These are phyloP conservation scores for Climacium dendroides DNA, from an alignment of 225 moss, liverwort and hornwort species.

Conservation along the genomic window DNA sequence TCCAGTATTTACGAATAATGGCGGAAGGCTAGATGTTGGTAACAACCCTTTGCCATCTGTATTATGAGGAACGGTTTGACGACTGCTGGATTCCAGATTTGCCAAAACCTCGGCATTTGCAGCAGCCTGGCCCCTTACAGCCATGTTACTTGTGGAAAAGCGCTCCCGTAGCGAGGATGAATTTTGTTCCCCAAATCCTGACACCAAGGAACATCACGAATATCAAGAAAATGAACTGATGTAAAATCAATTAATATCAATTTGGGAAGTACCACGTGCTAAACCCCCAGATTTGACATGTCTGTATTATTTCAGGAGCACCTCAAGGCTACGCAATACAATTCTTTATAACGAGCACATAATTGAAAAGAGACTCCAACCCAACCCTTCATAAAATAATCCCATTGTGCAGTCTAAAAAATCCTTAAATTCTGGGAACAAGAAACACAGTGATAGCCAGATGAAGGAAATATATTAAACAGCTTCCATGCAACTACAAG, in stretches of 20 bases:
- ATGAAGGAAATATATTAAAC: background rate
- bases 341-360: background rate
- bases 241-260: background rate
- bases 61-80: background rate
- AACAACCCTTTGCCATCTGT: background rate
- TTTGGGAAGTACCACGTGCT: background rate
- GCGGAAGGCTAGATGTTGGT: conserved; percentile 3
- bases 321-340: background rate
- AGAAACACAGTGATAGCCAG: background rate
- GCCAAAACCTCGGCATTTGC: background rate
- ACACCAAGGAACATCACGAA: background rate
- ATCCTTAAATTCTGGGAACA: background rate
- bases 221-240: background rate
- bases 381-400: background rate
- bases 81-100: conserved; percentile 5
- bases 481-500: background rate
- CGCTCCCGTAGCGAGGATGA: conserved; percentile 12
- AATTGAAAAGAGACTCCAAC: background rate
- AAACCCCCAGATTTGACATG: background rate
- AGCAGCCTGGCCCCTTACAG: background rate
- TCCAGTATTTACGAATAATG: conserved; percentile 8
- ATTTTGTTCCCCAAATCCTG: conserved; percentile 15
- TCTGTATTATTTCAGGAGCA: background rate
- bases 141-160: background rate
- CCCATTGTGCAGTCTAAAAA: background rate